Conservation (phyloP, 2,329 filamentous ascomycete genomes). For the Xylaria sp. region DNA sequence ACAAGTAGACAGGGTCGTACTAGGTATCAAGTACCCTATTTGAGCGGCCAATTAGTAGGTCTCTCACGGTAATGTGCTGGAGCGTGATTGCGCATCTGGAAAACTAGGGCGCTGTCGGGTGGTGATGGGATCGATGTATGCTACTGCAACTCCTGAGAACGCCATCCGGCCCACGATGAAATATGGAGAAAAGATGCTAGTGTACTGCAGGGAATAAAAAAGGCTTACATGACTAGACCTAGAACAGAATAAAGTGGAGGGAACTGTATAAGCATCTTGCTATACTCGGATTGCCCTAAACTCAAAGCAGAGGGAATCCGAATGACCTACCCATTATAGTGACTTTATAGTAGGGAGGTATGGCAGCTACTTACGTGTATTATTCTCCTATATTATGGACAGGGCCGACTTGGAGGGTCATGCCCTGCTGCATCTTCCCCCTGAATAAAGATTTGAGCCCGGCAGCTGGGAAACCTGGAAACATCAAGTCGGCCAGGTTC, state of each 20-base stretch:
- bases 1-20: slow-evolving; percentile 9
- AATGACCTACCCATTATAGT: slow-evolving; percentile 15
- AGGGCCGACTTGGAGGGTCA: slow-evolving; percentile 7
- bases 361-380: neutral
- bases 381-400: slow-evolving; percentile 5
- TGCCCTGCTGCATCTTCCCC: slow-evolving; percentile 2
- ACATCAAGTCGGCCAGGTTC: slow-evolving; percentile 26
- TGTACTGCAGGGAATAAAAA: slow-evolving; percentile 14
- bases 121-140: slow-evolving; percentile 23
- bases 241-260: slow-evolving; percentile 31
- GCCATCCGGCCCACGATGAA: slow-evolving; percentile 29
- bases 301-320: slow-evolving; percentile 29
- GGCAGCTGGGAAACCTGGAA: slow-evolving; percentile 27
- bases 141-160: slow-evolving; percentile 31
- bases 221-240: slow-evolving; percentile 24
- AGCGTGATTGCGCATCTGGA: slow-evolving; percentile 8
- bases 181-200: slow-evolving; percentile 27
- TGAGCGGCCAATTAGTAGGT: slow-evolving; percentile 8
- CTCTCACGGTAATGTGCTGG: slow-evolving; percentile 10
- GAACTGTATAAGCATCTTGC: slow-evolving; percentile 23
- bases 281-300: slow-evolving; percentile 28
- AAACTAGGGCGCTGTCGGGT: slow-evolving; percentile 16
- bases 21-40: slow-evolving; percentile 1
- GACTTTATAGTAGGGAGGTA: neutral
- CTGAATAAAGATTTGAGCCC: slow-evolving; percentile 23